Conservation (phyloP, 176 grass and related monocot genomes). For the Oryza longistaminata region DNA sequence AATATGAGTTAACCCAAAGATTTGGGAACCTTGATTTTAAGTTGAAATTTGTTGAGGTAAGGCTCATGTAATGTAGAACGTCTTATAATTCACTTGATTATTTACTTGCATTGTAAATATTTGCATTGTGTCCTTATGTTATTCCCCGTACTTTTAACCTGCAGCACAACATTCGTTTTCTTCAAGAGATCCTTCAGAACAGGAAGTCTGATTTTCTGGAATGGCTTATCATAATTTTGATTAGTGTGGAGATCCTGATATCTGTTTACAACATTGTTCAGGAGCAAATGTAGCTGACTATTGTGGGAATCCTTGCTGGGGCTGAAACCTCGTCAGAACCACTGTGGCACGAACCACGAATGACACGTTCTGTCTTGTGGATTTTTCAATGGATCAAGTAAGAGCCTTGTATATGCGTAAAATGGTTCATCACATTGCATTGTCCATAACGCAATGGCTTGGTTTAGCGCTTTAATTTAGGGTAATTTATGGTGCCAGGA, state of each 20-base stretch:
- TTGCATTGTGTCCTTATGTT: background rate
- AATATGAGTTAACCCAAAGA: constrained; percentile 88
- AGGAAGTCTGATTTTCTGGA: constrained; percentile 85
- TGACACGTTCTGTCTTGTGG: background rate
- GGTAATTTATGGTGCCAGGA: background rate
- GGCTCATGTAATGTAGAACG: background rate
- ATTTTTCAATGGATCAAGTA: background rate
- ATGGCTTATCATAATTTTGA: constrained; percentile 95
- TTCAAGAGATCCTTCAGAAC: constrained; percentile 96
- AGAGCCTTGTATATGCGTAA: constrained; percentile 20
- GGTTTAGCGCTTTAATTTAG: background rate
- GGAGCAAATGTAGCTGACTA: constrained; percentile 60
- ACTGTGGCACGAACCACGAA: background rate
- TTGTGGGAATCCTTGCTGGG: background rate
- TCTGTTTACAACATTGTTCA: constrained; percentile 91
- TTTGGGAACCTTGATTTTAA: constrained; percentile 96
- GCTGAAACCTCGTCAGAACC: background rate
- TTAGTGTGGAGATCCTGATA: constrained; percentile 84
- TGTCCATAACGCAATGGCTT: background rate
- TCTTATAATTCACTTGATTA: background rate
- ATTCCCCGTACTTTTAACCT: background rate
- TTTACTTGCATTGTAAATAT: background rate
- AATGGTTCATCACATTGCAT: background rate
- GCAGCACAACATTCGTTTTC: constrained; percentile 94
- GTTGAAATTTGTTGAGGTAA: constrained; percentile 94